Evolutionary conservation across 2,329 filamentous ascomycete genomes (phyloP), one percentile per base, ranked within the genome.

Genomic region (Trichophyton equinum): DNA sequence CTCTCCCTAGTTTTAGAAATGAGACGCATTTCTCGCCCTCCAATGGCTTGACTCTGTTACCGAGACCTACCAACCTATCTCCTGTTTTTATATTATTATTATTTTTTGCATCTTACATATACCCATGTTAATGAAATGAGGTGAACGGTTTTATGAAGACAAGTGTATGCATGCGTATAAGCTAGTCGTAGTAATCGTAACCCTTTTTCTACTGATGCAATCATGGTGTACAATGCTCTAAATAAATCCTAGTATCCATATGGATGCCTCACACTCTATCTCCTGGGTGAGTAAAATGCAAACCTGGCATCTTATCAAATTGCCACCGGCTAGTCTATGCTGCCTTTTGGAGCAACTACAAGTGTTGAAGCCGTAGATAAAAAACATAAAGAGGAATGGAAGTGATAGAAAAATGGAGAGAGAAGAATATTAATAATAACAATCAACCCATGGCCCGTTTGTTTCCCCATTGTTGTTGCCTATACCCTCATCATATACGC

Each of bases 1-100:
- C 49, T 55, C 51, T 55, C 51, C 27, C 51, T 55, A 55, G 51
- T 55, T 55, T 33, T 55, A 55, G 51, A 55, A 55, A 55, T 55
- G 51, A 55, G 51, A 55, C 51, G 33, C 30, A 36, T 30, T 55
- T 55, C 27, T 36, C 51, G 51, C 51, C 51, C 51, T 55, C 51
- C 51, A 36, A 55, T 9, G 51, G 33, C 51, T 18, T 55, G 27
- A 55, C 33, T 20, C 13, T 18, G 15, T 18, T 44, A 44, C 40
- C 40, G n/a, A 44, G 13, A 20, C 27, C 15, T 15, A 53, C 30
- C 27, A 38, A 9, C n/a, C 13, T 53, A 15, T 25, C 27, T 53
- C 27, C n/a, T 55, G 20, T 36, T 55, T 55, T n/a, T 55, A 33
- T 36, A 33, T 36, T 15, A 51, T 53, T 55, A 33, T 36, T 15